Percentiles rank a stretch among this genome's conserved stretches.
Evolutionary conservation across 805 yeast species (phyloP).

Genomic region (Pichia cabralensis): DNA sequence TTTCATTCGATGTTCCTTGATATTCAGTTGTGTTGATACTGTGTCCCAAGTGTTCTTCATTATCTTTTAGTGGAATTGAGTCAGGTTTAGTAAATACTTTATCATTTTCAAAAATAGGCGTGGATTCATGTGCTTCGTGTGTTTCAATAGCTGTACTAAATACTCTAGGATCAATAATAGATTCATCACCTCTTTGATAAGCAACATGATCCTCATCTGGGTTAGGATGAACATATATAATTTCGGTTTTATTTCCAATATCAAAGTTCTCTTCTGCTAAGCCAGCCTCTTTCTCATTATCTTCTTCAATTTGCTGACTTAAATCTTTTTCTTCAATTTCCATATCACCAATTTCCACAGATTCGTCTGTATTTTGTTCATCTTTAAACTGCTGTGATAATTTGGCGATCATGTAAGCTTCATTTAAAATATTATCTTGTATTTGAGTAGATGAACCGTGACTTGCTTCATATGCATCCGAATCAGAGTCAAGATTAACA

Average conservation of each 20-base stretch:
- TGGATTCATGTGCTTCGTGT: conserved; percentile 2
- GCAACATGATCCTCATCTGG: not conserved
- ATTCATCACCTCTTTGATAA: not conserved
- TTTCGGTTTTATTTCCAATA: not conserved
- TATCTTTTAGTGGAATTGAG: not conserved
- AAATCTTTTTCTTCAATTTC: too few species aligned
- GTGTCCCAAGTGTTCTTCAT: too few species aligned
- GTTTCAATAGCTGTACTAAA: conserved; percentile 4
- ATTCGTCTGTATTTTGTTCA: not conserved
- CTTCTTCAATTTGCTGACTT: too few species aligned
- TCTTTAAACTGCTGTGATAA: not conserved
- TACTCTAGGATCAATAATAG: not conserved
- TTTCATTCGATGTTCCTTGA: not conserved
- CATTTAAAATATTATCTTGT: not conserved
- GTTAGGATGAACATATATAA: not conserved
- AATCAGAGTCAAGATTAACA: too few species aligned
- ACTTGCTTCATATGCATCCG: not conserved
- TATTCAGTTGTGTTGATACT: too few species aligned
- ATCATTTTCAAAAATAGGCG: conserved; percentile 1
- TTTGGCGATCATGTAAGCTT: too few species aligned
- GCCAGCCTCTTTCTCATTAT: not conserved
- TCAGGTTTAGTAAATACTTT: not conserved
- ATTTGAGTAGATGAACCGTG: too few species aligned
- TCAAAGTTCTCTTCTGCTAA: not conserved
- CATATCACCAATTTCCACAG: not conserved